Base-by-base conservation (phyloP, 768 basidiomycete genomes). In the Kwoniella pini region DNA sequence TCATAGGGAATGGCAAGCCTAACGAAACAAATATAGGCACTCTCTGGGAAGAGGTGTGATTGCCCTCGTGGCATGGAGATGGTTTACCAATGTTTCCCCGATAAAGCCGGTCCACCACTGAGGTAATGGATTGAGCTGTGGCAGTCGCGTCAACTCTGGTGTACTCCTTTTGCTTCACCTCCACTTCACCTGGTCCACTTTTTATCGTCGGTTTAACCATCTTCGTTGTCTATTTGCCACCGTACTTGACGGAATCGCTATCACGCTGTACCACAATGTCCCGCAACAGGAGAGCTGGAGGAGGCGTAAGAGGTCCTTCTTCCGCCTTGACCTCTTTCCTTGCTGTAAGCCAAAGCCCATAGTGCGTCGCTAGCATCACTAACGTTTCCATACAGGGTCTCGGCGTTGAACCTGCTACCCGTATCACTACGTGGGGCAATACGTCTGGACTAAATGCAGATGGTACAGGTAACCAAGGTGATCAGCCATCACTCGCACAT, bases 301-400 rank as follows among this genome's bases (percentile, higher is more conserved):
- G 63, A 22, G 74, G 67, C 2, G 72, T 79, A 11, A 30, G 70
- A n/a, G 78, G 78, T 6, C 78, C 78, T 3, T 61, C 77, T 1
- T 74, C 71, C 27, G 78, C 78, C 5, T 58, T 79, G 42, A 78
- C 78, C 0, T 75, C 77, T 19, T 79, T 77, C 62, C 63, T 79
- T 30, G 69, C 72, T 43, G 78, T 78, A 27, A 66, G 76, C 70
- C n/a, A n/a, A n/a, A n/a, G n/a, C n/a, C n/a, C n/a, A n/a, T n/a
- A n/a, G n/a, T n/a, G n/a, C n/a, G n/a, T n/a, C n/a, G n/a, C n/a
- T n/a, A n/a, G n/a, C n/a, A n/a, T n/a, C n/a, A n/a, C n/a, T n/a
- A n/a, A n/a, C n/a, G n/a, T n/a, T n/a, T n/a, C 58, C 53, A 28
- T 17, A 2, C 38, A 77, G 76, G 73, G 72, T 43, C 65, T 76